Evolutionary conservation across 2,329 filamentous ascomycete genomes (phyloP).

Genomic region (Neofusicoccum laricinum): DNA sequence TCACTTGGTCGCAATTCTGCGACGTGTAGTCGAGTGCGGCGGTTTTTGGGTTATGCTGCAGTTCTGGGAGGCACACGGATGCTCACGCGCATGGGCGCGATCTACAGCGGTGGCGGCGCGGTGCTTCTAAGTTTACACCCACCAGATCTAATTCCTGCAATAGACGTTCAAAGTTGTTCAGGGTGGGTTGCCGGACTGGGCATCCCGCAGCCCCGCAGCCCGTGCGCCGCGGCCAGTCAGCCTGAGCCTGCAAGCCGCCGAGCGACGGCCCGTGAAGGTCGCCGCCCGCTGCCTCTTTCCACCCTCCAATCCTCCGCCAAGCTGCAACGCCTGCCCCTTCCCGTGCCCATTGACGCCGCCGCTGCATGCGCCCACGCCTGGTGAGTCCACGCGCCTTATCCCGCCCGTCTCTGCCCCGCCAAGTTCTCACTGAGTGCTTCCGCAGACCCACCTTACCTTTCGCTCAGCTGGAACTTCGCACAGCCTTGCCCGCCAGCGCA

Average conservation of each 20-base stretch:
- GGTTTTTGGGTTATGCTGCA: not conserved
- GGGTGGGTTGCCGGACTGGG: not conserved
- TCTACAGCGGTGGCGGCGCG: not conserved
- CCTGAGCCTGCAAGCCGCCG: too few relatives aligned
- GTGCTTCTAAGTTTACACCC: conserved; percentile 8
- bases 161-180: not conserved
- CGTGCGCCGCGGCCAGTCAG: too few relatives aligned
- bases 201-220: not conserved
- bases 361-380: not conserved
- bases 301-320: not conserved
- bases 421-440: not conserved
- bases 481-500: conserved; percentile 1
- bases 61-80: not conserved
- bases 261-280: too few relatives aligned
- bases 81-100: not conserved
- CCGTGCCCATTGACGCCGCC: not conserved
- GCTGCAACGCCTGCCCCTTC: not conserved
- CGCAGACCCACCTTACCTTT: not conserved
- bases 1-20: not conserved
- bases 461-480: conserved; percentile 8
- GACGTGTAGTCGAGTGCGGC: not conserved
- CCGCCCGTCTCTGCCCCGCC: not conserved
- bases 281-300: not conserved
- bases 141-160: not conserved
- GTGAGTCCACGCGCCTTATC: not conserved